Conservation (phyloP, 176 grass and related monocot genomes). For the Phyllostachys edulis region DNA sequence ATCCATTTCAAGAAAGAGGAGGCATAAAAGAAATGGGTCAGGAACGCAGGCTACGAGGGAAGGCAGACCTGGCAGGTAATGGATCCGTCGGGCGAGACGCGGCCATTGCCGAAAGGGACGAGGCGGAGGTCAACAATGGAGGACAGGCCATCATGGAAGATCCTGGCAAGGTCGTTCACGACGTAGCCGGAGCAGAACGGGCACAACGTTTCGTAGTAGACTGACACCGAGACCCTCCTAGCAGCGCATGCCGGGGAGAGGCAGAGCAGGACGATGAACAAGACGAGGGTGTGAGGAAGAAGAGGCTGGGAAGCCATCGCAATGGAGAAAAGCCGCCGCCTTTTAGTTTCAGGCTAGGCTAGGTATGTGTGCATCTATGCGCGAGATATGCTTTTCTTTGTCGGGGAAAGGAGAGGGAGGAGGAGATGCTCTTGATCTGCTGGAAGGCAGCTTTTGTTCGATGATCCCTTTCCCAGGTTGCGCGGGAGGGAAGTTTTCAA, state of each 20-base stretch:
- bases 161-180: conserved; percentile 55
- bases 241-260: conserved; percentile 32
- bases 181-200: conserved; percentile 74
- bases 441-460: conserved; percentile 20
- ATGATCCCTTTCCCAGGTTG: conserved; percentile 13
- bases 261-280: conserved; percentile 33
- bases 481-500: conserved; percentile 24
- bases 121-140: conserved; percentile 62
- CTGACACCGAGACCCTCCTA: conserved; percentile 52
- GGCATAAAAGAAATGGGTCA: too few species aligned
- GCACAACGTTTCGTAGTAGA: conserved; percentile 81
- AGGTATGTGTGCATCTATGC: not conserved
- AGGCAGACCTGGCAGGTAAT: conserved; percentile 59
- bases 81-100: conserved; percentile 41
- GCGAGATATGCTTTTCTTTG: conserved; percentile 41
- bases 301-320: conserved; percentile 49
- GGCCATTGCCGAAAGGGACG: conserved; percentile 70
- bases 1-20: too few species aligned
- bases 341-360: not conserved
- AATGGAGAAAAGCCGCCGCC: not conserved
- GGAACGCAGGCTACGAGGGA: not conserved
- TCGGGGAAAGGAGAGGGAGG: not conserved
- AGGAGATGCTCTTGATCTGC: conserved; percentile 39
- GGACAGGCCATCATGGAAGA: conserved; percentile 63
- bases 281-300: conserved; percentile 10